Base-by-base conservation (phyloP, 345 rosid species). In the Trapa incisa region DNA sequence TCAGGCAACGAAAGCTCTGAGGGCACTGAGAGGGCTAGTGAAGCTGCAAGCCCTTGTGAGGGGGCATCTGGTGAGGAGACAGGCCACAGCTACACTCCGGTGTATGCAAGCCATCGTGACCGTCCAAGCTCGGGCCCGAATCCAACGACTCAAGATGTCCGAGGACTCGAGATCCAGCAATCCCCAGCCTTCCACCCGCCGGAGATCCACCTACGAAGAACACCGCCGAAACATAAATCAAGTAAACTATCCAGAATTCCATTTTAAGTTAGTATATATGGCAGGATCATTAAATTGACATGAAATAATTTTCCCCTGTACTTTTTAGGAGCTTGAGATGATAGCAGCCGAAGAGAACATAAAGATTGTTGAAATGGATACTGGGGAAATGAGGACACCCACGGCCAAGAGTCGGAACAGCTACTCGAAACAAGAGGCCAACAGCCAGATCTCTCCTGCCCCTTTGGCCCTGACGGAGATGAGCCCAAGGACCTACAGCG, bases 11-110 rank as follows among this genome's bases (percentile, higher is more conserved):
- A 90, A 88, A 78, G 99, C 99, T 17, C 70, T 94, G 70, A 68
- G 85, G 71, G 99, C 99, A 0, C 75, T 94, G 75, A 88, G 67
- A 77, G 99, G 99, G 16, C 70, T 93, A 22, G 97, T 93, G 73
- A 93, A 93, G 85, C 61, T 93, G 79, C 92, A 93, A 78, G 96
- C 97, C 54, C 57, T 93, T 65, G 84, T 91, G 42, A 88, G 99
- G 70, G 97, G 97, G 65, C 91, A 88, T 77, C 79, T 91, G 61
- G 97, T 91, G 65, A 84, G 97, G 75, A 91, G 91, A 75, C 95
- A 82, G 77, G 99, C 92, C 69, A 86, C 81, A 3, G 92, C 87
- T 67, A 94, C 99, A 2, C 89, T 94, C 58, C 50, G 87, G 54
- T 85, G 96, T 77, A 93, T 93, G 92, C 92, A 90, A 71, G 94